These are phyloP conservation scores for Loxodes magnus DNA, from an alignment of 73 alveolate species.

Conservation along the genomic window DNA sequence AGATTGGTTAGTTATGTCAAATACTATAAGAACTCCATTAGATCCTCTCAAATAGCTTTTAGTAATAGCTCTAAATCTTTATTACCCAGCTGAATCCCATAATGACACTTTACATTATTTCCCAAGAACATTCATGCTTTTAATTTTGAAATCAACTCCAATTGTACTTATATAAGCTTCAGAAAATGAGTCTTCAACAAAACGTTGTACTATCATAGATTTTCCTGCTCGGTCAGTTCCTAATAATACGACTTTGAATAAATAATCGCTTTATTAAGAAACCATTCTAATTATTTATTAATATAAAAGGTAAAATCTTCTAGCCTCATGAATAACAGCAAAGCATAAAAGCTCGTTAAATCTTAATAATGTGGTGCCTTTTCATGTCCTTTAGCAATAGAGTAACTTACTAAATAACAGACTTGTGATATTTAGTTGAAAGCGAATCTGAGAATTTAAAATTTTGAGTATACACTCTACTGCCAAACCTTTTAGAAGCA, in stretches of 20 bases:
- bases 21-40: constrained; percentile 25
- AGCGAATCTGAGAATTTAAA: no score
- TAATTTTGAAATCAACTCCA: constrained; percentile 74
- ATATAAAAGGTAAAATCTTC: no score
- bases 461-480: no score
- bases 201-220: constrained; percentile 57
- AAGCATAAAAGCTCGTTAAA: no score
- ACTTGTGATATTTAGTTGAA: no score
- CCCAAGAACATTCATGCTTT: constrained; percentile 23
- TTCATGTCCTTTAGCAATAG: no score
- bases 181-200: constrained; percentile 74
- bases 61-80: constrained; percentile 60
- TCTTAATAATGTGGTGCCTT: no score
- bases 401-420: no score
- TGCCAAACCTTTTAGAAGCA: no score
- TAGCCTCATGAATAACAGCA: no score
- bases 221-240: constrained; percentile 84
- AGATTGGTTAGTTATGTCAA: constrained; percentile 15
- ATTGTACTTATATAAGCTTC: constrained; percentile 74
- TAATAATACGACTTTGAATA: constrained; percentile 63
- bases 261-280: no score
- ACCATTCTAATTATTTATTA: no score
- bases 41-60: constrained; percentile 43
- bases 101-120: constrained; percentile 40
- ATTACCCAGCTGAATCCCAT: constrained; percentile 38